Evolutionary conservation across 495 filamentous ascomycete genomes (phyloP).

Genomic region (Aspergillus incahuasiensis): DNA sequence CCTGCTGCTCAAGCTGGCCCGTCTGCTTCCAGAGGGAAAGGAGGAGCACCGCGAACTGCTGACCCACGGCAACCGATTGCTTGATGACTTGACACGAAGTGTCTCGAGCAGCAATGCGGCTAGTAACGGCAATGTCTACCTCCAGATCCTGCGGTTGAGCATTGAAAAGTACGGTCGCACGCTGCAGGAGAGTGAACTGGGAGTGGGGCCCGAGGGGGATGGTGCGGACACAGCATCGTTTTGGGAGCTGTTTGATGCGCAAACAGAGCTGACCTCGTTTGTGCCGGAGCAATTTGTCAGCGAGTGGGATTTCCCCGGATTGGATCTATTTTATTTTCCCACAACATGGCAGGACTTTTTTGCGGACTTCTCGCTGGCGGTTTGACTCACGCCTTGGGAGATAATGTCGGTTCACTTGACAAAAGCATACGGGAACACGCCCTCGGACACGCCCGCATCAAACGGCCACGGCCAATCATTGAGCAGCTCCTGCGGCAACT

Average conservation of each 20-base stretch:
- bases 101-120: slow-evolving; percentile 19
- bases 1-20: slow-evolving; percentile 46
- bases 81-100: slow-evolving; percentile 33
- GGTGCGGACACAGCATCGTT: slow-evolving; percentile 25
- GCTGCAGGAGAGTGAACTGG: slow-evolving; percentile 29
- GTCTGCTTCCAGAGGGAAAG: slow-evolving; percentile 40
- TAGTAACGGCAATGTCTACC: slow-evolving; percentile 37
- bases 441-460: neutral
- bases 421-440: neutral
- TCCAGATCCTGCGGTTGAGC: slow-evolving; percentile 39
- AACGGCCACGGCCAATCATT: slow-evolving; percentile 4
- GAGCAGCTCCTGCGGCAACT: neutral
- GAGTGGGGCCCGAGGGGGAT: neutral
- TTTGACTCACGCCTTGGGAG: no score
- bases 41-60: slow-evolving; percentile 39
- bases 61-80: slow-evolving; percentile 37
- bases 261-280: slow-evolving; percentile 47
- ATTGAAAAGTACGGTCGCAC: slow-evolving; percentile 46
- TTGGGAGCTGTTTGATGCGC: slow-evolving; percentile 42
- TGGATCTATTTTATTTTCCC: slow-evolving; percentile 51
- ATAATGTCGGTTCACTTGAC: neutral
- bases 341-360: slow-evolving; percentile 42
- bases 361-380: slow-evolving; percentile 35
- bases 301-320: slow-evolving; percentile 51
- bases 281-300: slow-evolving; percentile 48